phyloP scores from a whole-genome alignment of 148 eudicot species.

The Heliosperma pusillum region DNA sequence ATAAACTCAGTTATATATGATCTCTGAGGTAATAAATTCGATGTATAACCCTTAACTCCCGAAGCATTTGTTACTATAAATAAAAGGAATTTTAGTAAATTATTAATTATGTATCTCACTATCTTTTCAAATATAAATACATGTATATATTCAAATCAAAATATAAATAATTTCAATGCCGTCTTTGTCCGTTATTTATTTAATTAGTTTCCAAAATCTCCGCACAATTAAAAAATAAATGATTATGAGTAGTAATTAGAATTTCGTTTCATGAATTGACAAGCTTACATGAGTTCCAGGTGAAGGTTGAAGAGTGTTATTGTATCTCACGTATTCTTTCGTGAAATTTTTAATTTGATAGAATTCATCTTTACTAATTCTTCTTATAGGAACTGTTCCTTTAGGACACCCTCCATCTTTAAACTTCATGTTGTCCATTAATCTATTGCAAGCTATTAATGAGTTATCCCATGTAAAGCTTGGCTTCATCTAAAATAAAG shows the following conservation, averaged over 20 bases:
- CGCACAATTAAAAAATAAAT: too few species aligned
- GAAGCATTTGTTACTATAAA: too few species aligned
- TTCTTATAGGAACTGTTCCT: constrained; percentile 24
- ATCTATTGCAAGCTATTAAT: not conserved
- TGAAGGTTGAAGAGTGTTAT: not conserved
- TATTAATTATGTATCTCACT: too few species aligned
- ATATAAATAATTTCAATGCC: too few species aligned
- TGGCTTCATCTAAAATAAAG: constrained; percentile 19
- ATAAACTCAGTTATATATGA: too few species aligned
- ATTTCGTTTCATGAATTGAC: too few species aligned
- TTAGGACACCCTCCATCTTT: constrained; percentile 24
- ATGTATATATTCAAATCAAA: not conserved
- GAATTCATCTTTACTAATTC: constrained; percentile 8
- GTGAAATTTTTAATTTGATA: not conserved
- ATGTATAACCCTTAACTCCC: too few species aligned
- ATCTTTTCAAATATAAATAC: not conserved
- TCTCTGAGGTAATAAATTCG: too few species aligned
- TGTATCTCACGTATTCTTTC: not conserved
- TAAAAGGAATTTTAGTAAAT: too few species aligned
- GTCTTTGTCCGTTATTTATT: too few species aligned
- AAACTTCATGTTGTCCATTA: not conserved
- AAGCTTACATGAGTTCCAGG: constrained; percentile 15
- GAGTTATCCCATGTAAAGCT: not conserved
- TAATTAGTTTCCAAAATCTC: too few species aligned
- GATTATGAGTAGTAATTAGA: too few species aligned